A percentile compares a stretch with the other conserved stretches of the same genome.
phyloP scores from a whole-genome alignment of 2,329 filamentous ascomycete genomes.

The Fusarium domesticum region DNA sequence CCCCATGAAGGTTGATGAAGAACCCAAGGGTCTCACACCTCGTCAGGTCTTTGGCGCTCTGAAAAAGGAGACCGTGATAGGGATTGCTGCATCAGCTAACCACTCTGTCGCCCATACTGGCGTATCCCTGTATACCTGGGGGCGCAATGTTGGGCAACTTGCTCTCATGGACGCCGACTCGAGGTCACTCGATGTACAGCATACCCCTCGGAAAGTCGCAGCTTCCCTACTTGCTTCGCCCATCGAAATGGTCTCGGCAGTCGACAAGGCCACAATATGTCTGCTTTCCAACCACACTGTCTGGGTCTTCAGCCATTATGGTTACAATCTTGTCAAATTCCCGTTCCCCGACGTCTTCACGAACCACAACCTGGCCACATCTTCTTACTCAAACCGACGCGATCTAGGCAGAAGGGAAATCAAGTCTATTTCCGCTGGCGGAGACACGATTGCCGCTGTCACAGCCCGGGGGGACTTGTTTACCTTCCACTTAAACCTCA shows the following conservation, averaged over 20 bases:
- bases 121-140: conserved; percentile 84
- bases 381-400: conserved; percentile 49
- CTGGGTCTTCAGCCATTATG: conserved; percentile 93
- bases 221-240: conserved; percentile 66
- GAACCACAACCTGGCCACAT: conserved; percentile 65
- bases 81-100: conserved; percentile 82
- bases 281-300: conserved; percentile 85
- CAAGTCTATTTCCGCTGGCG: conserved; percentile 74
- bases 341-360: conserved; percentile 68
- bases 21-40: conserved; percentile 76
- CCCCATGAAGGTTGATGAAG: conserved; percentile 68
- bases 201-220: conserved; percentile 79
- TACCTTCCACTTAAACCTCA: conserved; percentile 72
- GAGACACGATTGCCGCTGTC: conserved; percentile 87
- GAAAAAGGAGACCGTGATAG: conserved; percentile 79
- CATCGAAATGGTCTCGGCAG: conserved; percentile 80
- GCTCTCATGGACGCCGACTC: conserved; percentile 95
- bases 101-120: conserved; percentile 88
- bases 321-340: conserved; percentile 87
- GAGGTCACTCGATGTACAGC: conserved; percentile 80
- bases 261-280: conserved; percentile 83
- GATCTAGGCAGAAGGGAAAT: conserved; percentile 67
- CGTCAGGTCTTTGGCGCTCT: conserved; percentile 88
- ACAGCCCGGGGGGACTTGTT: conserved; percentile 84
- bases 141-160: conserved; percentile 90